phyloP scores from a whole-genome alignment of 495 filamentous ascomycete species.

The Penicillium bialowiezense region DNA sequence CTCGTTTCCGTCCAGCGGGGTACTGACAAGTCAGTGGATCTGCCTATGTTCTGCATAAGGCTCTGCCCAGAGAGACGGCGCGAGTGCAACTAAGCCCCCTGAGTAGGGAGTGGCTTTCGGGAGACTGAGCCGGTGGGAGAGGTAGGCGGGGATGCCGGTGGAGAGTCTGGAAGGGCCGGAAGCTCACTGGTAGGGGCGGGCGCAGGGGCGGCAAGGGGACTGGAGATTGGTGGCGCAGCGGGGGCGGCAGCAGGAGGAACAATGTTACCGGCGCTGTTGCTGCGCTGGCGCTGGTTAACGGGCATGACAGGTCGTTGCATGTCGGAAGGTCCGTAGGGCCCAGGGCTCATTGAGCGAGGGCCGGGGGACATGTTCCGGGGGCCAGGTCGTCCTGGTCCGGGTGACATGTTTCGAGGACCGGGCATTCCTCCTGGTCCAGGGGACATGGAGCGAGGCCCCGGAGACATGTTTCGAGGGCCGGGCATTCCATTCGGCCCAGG shows the following conservation, averaged over 20 bases:
- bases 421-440: slow-evolving; percentile 1
- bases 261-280: slow-evolving; percentile 51
- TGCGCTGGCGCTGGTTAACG: slow-evolving; percentile 40
- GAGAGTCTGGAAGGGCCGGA: slow-evolving; percentile 26
- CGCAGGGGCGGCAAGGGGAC: slow-evolving; percentile 47
- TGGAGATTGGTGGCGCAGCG: slow-evolving; percentile 54
- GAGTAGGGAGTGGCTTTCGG: slow-evolving; percentile 30
- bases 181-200: slow-evolving; percentile 33
- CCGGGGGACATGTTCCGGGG: slow-evolving; percentile 13
- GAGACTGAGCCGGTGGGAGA: slow-evolving; percentile 18
- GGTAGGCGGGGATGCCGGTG: slow-evolving; percentile 11
- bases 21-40: slow-evolving; percentile 9
- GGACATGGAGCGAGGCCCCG: slow-evolving; percentile 12
- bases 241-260: slow-evolving; percentile 37
- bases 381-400: slow-evolving; percentile 9
- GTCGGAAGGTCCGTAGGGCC: slow-evolving; percentile 44
- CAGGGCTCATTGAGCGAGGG: slow-evolving; percentile 45
- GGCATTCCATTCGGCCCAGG: slow-evolving; percentile 1
- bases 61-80: not conserved
- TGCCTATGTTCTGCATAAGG: slow-evolving; percentile 8
- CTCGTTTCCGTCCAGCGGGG: slow-evolving; percentile 25
- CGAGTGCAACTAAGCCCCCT: slow-evolving; percentile 9
- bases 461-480: slow-evolving; percentile 33
- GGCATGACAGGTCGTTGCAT: slow-evolving; percentile 46
- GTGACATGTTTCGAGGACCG: slow-evolving; percentile 33